Evolutionary conservation across 1,139 yeast species (phyloP), one percentile per base, ranked within the genome.

Genomic region (Sugiyamaella japonica): DNA sequence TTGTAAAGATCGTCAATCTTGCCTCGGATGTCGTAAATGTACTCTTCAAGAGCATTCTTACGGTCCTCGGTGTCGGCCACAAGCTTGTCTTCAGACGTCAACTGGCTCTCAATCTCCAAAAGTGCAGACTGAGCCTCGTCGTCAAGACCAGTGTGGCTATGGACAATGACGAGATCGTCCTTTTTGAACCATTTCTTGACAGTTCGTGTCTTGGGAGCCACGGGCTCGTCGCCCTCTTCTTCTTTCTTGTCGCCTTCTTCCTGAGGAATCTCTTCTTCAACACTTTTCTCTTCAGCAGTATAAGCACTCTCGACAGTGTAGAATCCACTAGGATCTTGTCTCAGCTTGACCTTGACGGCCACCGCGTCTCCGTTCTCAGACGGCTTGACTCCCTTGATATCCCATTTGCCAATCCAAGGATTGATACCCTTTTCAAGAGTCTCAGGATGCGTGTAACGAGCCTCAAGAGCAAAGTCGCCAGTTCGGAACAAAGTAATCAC

Each of bases 1-100:
- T 89, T 81, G 74, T 91, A 93, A 70, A 85, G 85, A 56, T 90
- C 99, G 59, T 91, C 97, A 70, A 95, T 82, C 80, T 95, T 93
- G 72, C 96, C 96, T 80, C 99, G 89, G 75, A 93, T 84, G 68
- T 89, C 96, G 78, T 93, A 93, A 70, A 95, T 93, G 82, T 93
- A 93, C 80, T 93, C 99, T 80, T 93, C 99, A 62, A 95, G 82
- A 64, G 97, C 95, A 74, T 93, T 93, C 88, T 93, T 93, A 76
- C 91, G 89, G 78, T 93, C 98, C 80, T 93, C 99, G 64, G 99
- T 95, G 78, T 93, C 98, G 65, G 96, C 96, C 64, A 93, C 97
- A 67, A 93, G 84, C 79, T 90, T 93, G 77, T 95, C 99, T 71
- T 86, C 91, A 72, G 89, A 82, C 62, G 83, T 80, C 85, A 93